Conservation (phyloP, 495 filamentous ascomycete species). For the Penicillium crystallinum region DNA sequence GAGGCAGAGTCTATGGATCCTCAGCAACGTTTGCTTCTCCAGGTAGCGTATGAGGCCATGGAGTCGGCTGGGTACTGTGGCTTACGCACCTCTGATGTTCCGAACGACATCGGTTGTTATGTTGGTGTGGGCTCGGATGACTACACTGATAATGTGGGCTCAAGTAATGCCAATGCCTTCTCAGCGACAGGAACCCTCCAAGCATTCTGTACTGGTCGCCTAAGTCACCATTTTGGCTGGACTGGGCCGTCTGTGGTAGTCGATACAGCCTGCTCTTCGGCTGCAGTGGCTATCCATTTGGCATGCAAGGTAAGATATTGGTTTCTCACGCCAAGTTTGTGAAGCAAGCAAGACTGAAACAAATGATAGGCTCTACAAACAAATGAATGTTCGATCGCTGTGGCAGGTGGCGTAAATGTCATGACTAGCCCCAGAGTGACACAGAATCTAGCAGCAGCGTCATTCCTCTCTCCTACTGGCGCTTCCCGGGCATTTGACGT, state of each 20-base stretch:
- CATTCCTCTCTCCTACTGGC: slow-evolving; percentile 40
- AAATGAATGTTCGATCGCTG: slow-evolving; percentile 24
- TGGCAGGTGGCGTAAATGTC: slow-evolving; percentile 35
- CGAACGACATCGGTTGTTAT: neutral
- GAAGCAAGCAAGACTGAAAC: no score
- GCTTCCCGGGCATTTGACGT: slow-evolving; percentile 59
- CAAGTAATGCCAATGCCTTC: slow-evolving; percentile 26
- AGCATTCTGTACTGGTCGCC: slow-evolving; percentile 18
- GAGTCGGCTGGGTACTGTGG: slow-evolving; percentile 33
- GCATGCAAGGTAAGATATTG: slow-evolving; percentile 18
- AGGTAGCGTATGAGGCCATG: slow-evolving; percentile 39
- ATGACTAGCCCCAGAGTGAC: slow-evolving; percentile 21
- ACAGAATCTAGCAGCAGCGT: slow-evolving; percentile 29
- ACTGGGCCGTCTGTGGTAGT: slow-evolving; percentile 30
- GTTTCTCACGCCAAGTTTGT: no score
- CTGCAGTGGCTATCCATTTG: slow-evolving; percentile 26
- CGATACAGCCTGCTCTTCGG: slow-evolving; percentile 41
- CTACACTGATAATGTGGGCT: slow-evolving; percentile 29
- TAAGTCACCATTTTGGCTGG: slow-evolving; percentile 37
- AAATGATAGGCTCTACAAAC: slow-evolving; percentile 12
- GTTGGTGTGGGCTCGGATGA: slow-evolving; percentile 16
- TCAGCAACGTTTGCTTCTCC: slow-evolving; percentile 41
- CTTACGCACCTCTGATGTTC: neutral
- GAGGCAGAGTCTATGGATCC: slow-evolving; percentile 46
- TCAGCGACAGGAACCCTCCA: slow-evolving; percentile 25